These are phyloP conservation scores for Xylaria sp. DNA, from an alignment of 2,329 filamentous ascomycete genomes.

Conservation along the genomic window DNA sequence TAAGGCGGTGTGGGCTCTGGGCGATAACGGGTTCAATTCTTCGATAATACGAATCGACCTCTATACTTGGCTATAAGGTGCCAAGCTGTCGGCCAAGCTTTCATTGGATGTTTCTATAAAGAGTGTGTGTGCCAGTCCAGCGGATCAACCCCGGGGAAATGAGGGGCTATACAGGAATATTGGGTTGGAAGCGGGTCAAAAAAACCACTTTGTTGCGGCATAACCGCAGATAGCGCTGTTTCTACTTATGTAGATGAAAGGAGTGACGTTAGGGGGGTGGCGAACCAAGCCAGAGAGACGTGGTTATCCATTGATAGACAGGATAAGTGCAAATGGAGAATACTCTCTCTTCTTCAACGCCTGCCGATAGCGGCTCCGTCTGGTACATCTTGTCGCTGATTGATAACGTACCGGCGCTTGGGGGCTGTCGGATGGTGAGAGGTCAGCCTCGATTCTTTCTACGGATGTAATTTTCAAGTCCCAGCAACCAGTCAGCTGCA, in stretches of 20 bases:
- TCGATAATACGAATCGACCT: slow-evolving; percentile 7
- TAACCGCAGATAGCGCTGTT: slow-evolving; percentile 34
- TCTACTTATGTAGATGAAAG: background rate
- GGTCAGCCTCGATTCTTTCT: slow-evolving; percentile 13
- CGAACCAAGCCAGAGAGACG: slow-evolving; percentile 12
- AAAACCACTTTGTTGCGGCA: slow-evolving; percentile 23
- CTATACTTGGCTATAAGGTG: slow-evolving; percentile 6
- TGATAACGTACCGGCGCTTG: background rate
- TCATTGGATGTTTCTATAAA: slow-evolving; percentile 19
- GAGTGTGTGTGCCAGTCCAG: slow-evolving; percentile 24
- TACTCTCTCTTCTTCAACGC: background rate
- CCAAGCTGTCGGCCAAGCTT: slow-evolving; percentile 26
- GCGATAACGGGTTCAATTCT: slow-evolving; percentile 20
- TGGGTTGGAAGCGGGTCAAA: slow-evolving; percentile 29
- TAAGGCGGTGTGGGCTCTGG: slow-evolving; percentile 23
- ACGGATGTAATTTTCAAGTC: slow-evolving; percentile 7
- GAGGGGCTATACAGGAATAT: slow-evolving; percentile 22
- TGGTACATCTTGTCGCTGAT: background rate
- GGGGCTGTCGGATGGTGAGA: background rate
- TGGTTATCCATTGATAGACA: background rate
- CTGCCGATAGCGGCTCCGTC: background rate
- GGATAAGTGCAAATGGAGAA: background rate
- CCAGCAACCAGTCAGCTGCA: slow-evolving; percentile 25
- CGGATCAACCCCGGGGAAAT: slow-evolving; percentile 29
- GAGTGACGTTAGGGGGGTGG: slow-evolving; percentile 24